Conservation (phyloP, 306 rosid species). For the Carpinus fangiana region DNA sequence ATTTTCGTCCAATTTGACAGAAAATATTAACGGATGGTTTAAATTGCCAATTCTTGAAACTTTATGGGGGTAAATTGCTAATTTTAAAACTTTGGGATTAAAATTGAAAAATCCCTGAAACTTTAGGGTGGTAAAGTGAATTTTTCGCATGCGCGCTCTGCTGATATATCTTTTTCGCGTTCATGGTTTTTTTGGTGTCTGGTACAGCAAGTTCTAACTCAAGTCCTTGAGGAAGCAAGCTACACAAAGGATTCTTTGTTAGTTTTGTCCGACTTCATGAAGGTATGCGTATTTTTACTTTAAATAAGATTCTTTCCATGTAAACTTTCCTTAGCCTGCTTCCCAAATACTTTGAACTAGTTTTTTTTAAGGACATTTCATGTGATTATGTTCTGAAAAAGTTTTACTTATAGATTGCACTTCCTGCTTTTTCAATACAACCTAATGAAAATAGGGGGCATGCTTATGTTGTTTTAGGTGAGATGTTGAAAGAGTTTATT, state of each 20-base stretch:
- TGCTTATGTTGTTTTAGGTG: neutral
- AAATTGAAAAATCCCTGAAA: no score
- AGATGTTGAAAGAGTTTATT: neutral
- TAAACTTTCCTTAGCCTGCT: neutral
- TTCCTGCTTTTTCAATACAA: neutral
- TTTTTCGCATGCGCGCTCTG: neutral
- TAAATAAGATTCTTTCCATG: neutral
- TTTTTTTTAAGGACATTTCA: neutral
- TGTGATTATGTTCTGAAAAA: neutral
- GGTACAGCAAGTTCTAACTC: slow-evolving; percentile 64
- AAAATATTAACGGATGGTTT: no score
- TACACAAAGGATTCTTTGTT: slow-evolving; percentile 58
- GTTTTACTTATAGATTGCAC: slow-evolving; percentile 5
- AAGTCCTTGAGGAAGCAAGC: slow-evolving; percentile 82
- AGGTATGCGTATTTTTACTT: slow-evolving; percentile 46
- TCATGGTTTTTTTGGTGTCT: slow-evolving; percentile 16
- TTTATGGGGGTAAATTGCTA: no score
- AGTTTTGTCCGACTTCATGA: slow-evolving; percentile 63
- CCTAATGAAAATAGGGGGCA: neutral
- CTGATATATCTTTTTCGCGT: slow-evolving; percentile 23
- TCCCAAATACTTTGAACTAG: neutral
- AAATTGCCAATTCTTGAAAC: no score
- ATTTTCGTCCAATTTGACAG: no score
- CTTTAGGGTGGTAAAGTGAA: no score
- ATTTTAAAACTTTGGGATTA: no score